Evolutionary conservation across 176 grass and related monocot genomes (phyloP).

Genomic region (Secale cereale): DNA sequence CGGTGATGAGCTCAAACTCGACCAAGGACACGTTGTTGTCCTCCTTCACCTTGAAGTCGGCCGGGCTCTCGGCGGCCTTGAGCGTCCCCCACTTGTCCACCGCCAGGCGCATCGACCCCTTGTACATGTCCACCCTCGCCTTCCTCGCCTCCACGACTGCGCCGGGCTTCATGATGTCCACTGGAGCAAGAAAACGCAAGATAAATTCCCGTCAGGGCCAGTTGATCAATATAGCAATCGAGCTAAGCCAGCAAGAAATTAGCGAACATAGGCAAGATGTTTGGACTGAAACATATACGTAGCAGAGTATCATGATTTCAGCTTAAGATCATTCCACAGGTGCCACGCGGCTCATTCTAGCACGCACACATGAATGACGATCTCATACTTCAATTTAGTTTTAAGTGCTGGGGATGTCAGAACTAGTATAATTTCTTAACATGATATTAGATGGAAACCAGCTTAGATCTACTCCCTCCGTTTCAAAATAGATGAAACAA

Average conservation of each 20-base stretch:
- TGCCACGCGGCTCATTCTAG: rapidly evolving
- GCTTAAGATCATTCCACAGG: too few species aligned
- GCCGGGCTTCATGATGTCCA: neutral
- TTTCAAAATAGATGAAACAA: too few species aligned
- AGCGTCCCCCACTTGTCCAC: neutral
- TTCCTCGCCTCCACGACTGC: neutral
- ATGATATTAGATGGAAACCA: too few species aligned
- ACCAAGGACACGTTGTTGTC: slow-evolving; percentile 9
- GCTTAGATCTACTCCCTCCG: too few species aligned
- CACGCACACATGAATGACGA: too few species aligned
- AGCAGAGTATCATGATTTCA: too few species aligned
- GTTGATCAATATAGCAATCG: too few species aligned
- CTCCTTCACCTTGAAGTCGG: neutral
- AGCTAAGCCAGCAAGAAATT: too few species aligned
- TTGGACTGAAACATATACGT: too few species aligned
- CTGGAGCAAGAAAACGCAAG: neutral
- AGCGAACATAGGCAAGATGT: rapidly evolving
- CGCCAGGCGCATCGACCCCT: slow-evolving; percentile 1
- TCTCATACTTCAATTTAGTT: too few species aligned
- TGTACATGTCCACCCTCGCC: neutral
- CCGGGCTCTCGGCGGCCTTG: neutral
- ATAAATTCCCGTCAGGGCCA: neutral
- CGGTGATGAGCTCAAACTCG: neutral
- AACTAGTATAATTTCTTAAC: too few species aligned
- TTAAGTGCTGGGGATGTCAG: rapidly evolving